Evolutionary conservation across 306 rosid genomes (phyloP).

Genomic region (Rosa multiflora): DNA sequence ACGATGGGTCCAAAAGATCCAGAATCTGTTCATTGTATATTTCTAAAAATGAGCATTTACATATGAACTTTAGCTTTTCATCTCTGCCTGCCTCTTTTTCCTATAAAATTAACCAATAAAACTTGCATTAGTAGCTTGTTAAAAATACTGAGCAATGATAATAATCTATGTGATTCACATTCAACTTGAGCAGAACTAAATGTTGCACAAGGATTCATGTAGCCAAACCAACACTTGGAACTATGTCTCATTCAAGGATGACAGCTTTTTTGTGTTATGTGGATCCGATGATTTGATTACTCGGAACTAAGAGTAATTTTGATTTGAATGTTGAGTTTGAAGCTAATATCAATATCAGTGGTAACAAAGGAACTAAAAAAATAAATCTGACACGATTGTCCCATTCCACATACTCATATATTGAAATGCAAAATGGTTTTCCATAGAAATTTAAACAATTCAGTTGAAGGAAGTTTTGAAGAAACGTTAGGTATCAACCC

Average conservation of each 20-base stretch:
- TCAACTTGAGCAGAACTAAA: constrained; percentile 1
- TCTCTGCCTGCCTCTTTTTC: constrained; percentile 90
- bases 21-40: constrained; percentile 96
- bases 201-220: background rate
- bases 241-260: background rate
- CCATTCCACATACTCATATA: background rate
- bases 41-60: constrained; percentile 94
- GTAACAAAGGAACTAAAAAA: background rate
- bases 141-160: background rate
- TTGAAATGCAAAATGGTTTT: background rate
- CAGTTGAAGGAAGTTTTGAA: background rate
- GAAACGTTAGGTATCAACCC: background rate
- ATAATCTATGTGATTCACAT: background rate
- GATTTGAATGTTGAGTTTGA: too few species aligned
- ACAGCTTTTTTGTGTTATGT: background rate
- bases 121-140: background rate
- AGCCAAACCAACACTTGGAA: background rate
- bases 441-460: background rate
- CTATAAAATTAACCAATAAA: constrained; percentile 35
- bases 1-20: constrained; percentile 91
- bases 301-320: background rate
- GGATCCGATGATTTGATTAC: background rate
- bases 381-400: background rate
- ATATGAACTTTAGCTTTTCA: constrained; percentile 75
- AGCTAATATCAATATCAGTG: background rate